These are phyloP conservation scores for Eucalyptus caleyi DNA, from an alignment of 345 rosid genomes.

Conservation along the genomic window DNA sequence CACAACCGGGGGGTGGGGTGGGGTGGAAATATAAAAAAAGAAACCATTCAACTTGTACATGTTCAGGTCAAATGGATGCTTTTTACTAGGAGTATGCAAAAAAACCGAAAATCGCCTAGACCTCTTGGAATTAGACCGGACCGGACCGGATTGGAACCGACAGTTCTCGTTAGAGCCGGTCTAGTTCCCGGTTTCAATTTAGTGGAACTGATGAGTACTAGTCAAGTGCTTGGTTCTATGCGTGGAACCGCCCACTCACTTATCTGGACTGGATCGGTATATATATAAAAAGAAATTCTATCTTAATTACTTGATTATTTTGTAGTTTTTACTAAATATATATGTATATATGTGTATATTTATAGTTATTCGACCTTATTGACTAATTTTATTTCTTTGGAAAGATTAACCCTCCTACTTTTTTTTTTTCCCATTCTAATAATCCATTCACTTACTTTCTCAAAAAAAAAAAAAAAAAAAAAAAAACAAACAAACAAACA, in stretches of 20 bases:
- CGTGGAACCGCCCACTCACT: fast-evolving
- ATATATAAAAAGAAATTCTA: no score
- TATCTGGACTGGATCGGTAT: fast-evolving
- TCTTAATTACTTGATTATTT: no score
- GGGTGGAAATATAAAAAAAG: fast-evolving
- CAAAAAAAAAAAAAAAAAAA: fast-evolving
- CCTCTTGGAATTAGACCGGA: fast-evolving
- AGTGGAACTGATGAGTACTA: fast-evolving
- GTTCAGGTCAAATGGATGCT: not conserved
- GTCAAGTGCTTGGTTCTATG: fast-evolving
- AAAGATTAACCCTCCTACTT: no score
- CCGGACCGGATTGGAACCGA: fast-evolving
- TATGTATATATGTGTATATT: no score
- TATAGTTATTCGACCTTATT: no score
- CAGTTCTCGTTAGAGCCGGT: fast-evolving
- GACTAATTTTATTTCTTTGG: no score
- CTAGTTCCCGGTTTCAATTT: fast-evolving
- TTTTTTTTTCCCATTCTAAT: no score
- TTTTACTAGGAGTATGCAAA: fast-evolving
- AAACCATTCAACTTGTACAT: no score
- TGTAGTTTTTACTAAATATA: no score
- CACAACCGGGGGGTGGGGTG: not conserved
- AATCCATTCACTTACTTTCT: no score
- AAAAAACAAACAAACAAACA: fast-evolving
- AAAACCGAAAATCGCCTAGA: fast-evolving